Base-by-base conservation (phyloP, 306 rosid species). In the Mimosa bimucronata region DNA sequence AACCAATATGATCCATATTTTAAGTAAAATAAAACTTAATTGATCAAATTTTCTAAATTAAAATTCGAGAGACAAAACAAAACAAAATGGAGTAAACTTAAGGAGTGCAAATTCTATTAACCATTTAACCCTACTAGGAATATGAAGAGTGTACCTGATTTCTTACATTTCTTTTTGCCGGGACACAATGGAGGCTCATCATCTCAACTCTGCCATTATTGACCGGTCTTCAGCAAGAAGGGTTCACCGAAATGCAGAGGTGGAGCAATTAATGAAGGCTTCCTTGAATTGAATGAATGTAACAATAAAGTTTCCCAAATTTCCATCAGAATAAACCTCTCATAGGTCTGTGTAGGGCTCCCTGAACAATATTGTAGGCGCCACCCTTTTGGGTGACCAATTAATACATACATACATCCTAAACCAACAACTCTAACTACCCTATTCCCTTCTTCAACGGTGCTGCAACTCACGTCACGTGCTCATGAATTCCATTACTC, bases 401-500 rank as follows among this genome's bases (percentile, higher is more conserved):
- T 76, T 80, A 48, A 48, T 48, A 46, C 6, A 45, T 45, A 50
- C 57, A 48, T 14, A 11, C 55, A 19, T 15, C 55, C 0, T 0
- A 19, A 5, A 16, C 19, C 2, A 34, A 16, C 9, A 50, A 50
- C 18, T 6, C 57, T 50, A 50, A 50, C n/a, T 50, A 6, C 57
- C 9, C 57, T 16, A 5, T 48, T 48, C 55, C 55, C 19, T 3
- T 14, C 19, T 15, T 0, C 57, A 5, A 65, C 76, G 73, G 72
- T 80, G 79, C 66, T 38, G 57, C 67, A 0, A 34, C 38, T 34
- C 38, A 34, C 3, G 38, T 34, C 38, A 34, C 3, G 38, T 44
- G 74, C 10, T 72, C 79, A 78, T 77, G 84, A 80, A 66, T 44
- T 79, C 84, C 30, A 50, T 50, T 50, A 50, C 57, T 45, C 18